Evolutionary conservation across 2,329 filamentous ascomycete genomes (phyloP).

Genomic region (Aureobasidium vineae): DNA sequence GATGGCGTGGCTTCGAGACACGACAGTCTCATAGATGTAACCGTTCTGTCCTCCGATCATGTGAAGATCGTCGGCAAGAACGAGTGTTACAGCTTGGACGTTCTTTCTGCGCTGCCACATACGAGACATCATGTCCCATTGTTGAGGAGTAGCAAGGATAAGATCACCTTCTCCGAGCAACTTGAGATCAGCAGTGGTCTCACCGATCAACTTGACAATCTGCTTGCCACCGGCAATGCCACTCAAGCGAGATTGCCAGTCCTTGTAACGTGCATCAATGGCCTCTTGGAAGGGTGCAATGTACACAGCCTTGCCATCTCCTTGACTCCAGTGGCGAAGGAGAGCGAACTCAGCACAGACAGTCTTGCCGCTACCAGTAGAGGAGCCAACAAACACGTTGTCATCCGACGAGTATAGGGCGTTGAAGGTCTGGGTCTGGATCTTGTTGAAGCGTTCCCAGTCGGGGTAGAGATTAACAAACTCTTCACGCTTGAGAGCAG

Average conservation of each 20-base stretch:
- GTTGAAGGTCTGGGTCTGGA: conserved; percentile 97
- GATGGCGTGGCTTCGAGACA: conserved; percentile 98
- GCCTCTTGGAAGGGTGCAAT: conserved; percentile 93
- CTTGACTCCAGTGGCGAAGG: conserved; percentile 76
- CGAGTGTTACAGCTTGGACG: conserved; percentile 81
- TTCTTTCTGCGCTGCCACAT: conserved; percentile 98
- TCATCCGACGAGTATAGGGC: conserved; percentile 87
- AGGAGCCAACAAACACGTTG: conserved; percentile 89
- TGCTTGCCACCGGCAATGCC: conserved; percentile 77
- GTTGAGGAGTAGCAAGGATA: conserved; percentile 84
- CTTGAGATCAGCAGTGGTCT: conserved; percentile 87
- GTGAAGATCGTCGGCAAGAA: conserved; percentile 94
- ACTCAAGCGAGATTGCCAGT: conserved; percentile 79
- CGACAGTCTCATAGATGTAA: conserved; percentile 90
- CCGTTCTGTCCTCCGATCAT: conserved; percentile 83
- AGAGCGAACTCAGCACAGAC: conserved; percentile 94
- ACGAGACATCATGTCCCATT: conserved; percentile 94
- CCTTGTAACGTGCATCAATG: conserved; percentile 73
- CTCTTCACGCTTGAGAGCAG: conserved; percentile 82
- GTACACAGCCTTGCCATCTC: conserved; percentile 81
- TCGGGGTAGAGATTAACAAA: conserved; percentile 77
- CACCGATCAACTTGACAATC: conserved; percentile 89
- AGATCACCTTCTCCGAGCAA: conserved; percentile 83
- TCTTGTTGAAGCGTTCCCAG: conserved; percentile 91
- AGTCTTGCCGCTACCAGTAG: conserved; percentile 94